phyloP scores from a whole-genome alignment of 805 yeast species.

The Tetrapisispora pingtungensis region DNA sequence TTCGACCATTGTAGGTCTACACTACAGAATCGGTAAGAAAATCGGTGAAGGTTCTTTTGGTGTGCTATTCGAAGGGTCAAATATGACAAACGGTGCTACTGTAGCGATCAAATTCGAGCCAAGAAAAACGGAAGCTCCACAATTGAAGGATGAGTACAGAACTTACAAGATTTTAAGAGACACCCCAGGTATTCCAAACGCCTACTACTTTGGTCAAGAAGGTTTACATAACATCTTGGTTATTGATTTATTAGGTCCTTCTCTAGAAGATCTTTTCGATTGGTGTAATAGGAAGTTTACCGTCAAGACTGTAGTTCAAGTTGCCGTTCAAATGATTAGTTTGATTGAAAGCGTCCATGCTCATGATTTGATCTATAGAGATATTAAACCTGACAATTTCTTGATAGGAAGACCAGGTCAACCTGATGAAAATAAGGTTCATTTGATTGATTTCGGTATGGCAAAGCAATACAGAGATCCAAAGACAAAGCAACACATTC shows the following conservation, averaged over 20 bases:
- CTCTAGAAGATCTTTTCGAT: conserved; percentile 90
- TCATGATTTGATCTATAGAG: conserved; percentile 86
- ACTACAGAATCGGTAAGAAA: conserved; percentile 92
- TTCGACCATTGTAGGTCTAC: conserved; percentile 63
- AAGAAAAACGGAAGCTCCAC: conserved; percentile 94
- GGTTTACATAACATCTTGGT: conserved; percentile 93
- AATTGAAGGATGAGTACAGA: conserved; percentile 89
- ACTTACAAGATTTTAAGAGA: conserved; percentile 85
- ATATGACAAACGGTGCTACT: conserved; percentile 80
- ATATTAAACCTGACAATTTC: conserved; percentile 95
- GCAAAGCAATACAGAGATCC: conserved; percentile 98
- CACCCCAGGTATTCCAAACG: conserved; percentile 80
- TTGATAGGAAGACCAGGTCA: conserved; percentile 83
- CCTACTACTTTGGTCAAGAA: conserved; percentile 98
- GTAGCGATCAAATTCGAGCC: conserved; percentile 98
- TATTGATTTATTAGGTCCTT: conserved; percentile 90
- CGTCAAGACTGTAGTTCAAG: conserved; percentile 83
- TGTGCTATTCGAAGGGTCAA: conserved; percentile 91
- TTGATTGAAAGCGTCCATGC: conserved; percentile 81
- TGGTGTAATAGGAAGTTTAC: conserved; percentile 94
- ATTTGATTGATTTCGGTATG: conserved; percentile 96
- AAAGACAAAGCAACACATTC: conserved; percentile 88
- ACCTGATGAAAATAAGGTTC: conserved; percentile 74
- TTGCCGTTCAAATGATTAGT: conserved; percentile 88
- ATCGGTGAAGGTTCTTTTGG: conserved; percentile 99